These are phyloP conservation scores for Botryobasidium botryosum DNA, from an alignment of 768 basidiomycete genomes.

Conservation along the genomic window DNA sequence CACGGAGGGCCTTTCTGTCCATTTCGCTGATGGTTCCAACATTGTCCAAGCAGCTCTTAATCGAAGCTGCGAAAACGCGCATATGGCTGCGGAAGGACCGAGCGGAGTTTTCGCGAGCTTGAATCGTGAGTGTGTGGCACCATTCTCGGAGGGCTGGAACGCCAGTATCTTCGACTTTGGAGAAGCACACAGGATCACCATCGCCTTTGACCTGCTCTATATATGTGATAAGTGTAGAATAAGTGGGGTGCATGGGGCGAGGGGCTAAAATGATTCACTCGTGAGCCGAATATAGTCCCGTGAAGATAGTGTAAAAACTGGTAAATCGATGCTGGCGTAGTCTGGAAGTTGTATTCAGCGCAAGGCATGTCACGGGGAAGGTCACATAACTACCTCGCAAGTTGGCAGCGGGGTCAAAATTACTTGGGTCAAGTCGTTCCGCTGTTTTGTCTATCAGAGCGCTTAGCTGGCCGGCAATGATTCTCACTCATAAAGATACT, in stretches of 20 bases:
- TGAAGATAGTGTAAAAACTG: conserved; percentile 44
- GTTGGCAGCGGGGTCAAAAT: conserved; percentile 35
- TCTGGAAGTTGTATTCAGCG: no score
- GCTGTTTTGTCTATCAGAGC: conserved; percentile 31
- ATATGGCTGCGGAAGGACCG: conserved; percentile 31
- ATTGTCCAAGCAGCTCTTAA: conserved; percentile 33
- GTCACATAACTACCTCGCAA: conserved; percentile 30
- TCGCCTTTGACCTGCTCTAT: conserved; percentile 43
- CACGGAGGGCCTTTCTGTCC: not conserved
- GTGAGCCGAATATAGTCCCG: conserved; percentile 43
- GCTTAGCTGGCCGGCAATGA: conserved; percentile 8
- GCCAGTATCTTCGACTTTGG: conserved; percentile 34
- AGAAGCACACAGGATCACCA: conserved; percentile 39
- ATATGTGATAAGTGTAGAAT: not conserved
- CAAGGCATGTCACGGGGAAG: no score
- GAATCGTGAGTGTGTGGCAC: conserved; percentile 38
- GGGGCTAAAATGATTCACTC: conserved; percentile 19
- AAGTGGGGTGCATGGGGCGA: not conserved
- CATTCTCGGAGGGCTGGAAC: conserved; percentile 40
- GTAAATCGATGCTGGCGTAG: conserved; percentile 41
- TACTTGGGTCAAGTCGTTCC: conserved; percentile 38
- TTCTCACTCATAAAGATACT: not conserved
- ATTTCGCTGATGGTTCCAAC: conserved; percentile 29
- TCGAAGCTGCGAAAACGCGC: conserved; percentile 30
- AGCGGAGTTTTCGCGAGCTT: conserved; percentile 32